Conservation (phyloP, 2,329 filamentous ascomycete species). For the Elsinoe ampelina region DNA sequence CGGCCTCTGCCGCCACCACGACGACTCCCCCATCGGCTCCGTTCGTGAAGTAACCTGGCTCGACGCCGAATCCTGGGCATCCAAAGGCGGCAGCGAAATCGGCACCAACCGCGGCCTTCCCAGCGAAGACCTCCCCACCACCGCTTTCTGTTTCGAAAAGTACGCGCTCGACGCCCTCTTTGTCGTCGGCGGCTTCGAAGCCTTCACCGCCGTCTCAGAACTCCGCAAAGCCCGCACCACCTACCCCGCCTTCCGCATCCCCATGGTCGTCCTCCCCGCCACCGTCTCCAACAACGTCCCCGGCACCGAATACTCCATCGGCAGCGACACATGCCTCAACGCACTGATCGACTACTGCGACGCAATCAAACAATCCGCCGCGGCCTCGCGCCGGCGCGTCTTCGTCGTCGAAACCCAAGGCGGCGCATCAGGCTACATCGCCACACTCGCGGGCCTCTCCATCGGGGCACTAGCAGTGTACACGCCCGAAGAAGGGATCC, state of each 20-base stretch:
- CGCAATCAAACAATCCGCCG: constrained; percentile 94
- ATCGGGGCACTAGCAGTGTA: constrained; percentile 91
- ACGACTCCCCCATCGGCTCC: constrained; percentile 67
- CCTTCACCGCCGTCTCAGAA: constrained; percentile 84
- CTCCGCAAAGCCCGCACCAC: constrained; percentile 69
- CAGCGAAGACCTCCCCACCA: constrained; percentile 71
- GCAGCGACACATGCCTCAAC: constrained; percentile 93
- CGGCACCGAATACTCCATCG: constrained; percentile 92
- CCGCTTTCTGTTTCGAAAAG: constrained; percentile 72
- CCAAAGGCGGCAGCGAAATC: constrained; percentile 93
- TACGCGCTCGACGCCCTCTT: constrained; percentile 90
- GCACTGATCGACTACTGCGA: constrained; percentile 92
- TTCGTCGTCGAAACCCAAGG: constrained; percentile 98
- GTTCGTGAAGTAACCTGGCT: constrained; percentile 86
- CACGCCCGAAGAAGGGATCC: constrained; percentile 92
- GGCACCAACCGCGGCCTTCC: constrained; percentile 94
- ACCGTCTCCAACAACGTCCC: constrained; percentile 99
- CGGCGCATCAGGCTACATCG: constrained; percentile 86
- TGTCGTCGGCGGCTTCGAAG: constrained; percentile 84
- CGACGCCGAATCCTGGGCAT: constrained; percentile 90
- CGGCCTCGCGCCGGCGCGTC: constrained; percentile 81
- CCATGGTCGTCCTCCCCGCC: constrained; percentile 83
- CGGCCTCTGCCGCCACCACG: constrained; percentile 83
- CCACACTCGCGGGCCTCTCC: constrained; percentile 79
- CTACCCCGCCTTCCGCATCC: constrained; percentile 82